Evolutionary conservation across 345 rosid genomes (phyloP), one percentile per base, ranked within the genome.

Genomic region (Hibiscus syriacus): DNA sequence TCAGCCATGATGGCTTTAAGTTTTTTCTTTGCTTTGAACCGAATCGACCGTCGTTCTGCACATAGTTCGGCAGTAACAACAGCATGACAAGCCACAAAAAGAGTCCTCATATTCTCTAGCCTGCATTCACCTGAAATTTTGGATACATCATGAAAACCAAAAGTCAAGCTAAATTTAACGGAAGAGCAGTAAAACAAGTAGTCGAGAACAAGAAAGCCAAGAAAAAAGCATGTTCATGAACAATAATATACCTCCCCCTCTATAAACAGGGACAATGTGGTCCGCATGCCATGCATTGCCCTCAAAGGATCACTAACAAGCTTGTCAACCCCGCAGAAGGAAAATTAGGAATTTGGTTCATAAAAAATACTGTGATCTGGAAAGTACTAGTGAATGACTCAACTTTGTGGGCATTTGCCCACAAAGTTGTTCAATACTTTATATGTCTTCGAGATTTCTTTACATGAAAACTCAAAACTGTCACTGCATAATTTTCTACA

Each of bases 261-360:
- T 82, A 78, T 85, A 93, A 55, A 90, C 97, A 54, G 98, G 94
- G 76, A 93, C 66, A 41, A 90, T 83, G 70, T 93, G 98, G 81
- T 93, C 98, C 3, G 96, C 97, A 77, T 90, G 96, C 98, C 98
- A 90, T 2, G 93, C 97, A 73, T 88, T 86, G 56, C 93, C 97
- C 81, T 86, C 92, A 80, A 76, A 74, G 98, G 96, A 77, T 85
- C 84, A 70, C 75, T 77, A 36, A 84, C 89, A 70, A 92, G 86
- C 74, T 90, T 86, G 61, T 88, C 88, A 12, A 90, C 73, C 87
- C 98, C 90, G 76, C 68, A 72, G 62, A 14, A 74, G 19, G 29
- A 50, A 43, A 49, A 75, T 52, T 32, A 3, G 12, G 66, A 61
- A 73, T 61, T 53, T 29, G 72, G 55, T 41, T 64, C 57, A 50